Conservation (phyloP, 106 monocot genomes). For the Dioscorea dumetorum region DNA sequence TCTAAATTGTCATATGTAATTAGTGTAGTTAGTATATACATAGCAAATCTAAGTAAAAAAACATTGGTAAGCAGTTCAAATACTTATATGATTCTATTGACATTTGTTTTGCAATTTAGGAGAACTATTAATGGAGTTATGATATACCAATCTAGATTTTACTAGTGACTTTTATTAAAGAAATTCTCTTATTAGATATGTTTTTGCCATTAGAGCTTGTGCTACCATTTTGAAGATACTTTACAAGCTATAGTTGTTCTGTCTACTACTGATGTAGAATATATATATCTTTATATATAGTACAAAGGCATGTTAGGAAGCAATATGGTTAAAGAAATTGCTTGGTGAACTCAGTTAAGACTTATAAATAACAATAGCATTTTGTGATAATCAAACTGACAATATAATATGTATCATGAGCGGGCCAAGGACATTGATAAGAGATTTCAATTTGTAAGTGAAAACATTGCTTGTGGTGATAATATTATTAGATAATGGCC, state of each 20-base stretch:
- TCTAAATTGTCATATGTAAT: constrained; percentile 2
- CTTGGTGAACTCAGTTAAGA: background rate
- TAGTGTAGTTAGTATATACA: constrained; percentile 8
- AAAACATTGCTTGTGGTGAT: background rate
- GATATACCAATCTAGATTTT: constrained; percentile 6
- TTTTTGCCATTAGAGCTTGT: constrained; percentile 1
- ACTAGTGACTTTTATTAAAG: constrained; percentile 3
- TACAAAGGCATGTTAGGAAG: too few species aligned
- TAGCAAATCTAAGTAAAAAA: background rate
- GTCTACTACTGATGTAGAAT: too few species aligned
- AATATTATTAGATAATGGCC: constrained; percentile 1
- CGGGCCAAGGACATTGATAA: constrained; percentile 9
- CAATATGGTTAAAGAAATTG: constrained; percentile 5
- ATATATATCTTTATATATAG: too few species aligned
- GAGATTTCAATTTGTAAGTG: background rate
- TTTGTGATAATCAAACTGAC: constrained; percentile 9
- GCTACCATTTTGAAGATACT: constrained; percentile 6
- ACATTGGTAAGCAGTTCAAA: background rate
- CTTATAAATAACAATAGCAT: background rate
- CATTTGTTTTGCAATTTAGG: background rate
- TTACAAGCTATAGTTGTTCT: background rate
- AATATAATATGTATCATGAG: constrained; percentile 10
- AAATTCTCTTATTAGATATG: constrained; percentile 4
- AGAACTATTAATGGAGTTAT: background rate
- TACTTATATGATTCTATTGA: background rate